Evolutionary conservation across 192 early-diverging fungal species (phyloP).

Genomic region (Endogone sp.): DNA sequence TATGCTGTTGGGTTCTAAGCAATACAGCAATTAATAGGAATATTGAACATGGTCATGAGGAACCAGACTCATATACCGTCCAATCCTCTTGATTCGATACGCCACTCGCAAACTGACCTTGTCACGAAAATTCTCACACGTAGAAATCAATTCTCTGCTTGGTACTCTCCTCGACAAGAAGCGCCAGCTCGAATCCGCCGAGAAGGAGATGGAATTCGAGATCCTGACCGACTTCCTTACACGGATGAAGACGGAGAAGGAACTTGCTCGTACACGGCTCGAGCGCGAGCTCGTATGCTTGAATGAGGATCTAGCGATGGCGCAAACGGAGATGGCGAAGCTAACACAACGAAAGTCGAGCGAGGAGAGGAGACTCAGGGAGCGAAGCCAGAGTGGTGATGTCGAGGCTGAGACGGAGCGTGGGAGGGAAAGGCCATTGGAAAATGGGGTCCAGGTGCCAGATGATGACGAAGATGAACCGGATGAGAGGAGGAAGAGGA

Average conservation of each 20-base stretch:
- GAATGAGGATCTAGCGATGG: neutral
- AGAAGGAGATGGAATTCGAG: conserved; percentile 54
- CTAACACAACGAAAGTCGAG: neutral
- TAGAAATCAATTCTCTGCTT: conserved; percentile 65
- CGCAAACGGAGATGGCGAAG: neutral
- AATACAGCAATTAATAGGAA: too few species aligned
- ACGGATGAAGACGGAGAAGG: conserved; percentile 54
- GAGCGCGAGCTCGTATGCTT: neutral
- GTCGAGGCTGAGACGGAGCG: conserved; percentile 24
- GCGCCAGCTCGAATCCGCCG: conserved; percentile 49
- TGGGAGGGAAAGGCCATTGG: neutral
- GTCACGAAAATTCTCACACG: too few species aligned
- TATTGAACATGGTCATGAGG: too few species aligned
- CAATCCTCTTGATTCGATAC: too few species aligned
- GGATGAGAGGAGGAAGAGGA: conserved; percentile 10
- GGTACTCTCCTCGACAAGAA: conserved; percentile 58
- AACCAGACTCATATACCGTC: too few species aligned
- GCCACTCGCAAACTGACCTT: neutral
- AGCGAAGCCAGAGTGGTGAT: neutral
- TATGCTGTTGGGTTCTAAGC: too few species aligned
- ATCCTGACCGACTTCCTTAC: conserved; percentile 63
- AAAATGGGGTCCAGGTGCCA: conserved; percentile 1
- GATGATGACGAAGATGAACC: conserved; percentile 32
- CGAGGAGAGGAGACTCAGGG: neutral
- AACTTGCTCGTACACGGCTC: conserved; percentile 19